A percentile compares a stretch with the other conserved stretches of the same genome.
Conservation (phyloP, 1,284 basidiomycete genomes). For the Trichosporon sp. region DNA sequence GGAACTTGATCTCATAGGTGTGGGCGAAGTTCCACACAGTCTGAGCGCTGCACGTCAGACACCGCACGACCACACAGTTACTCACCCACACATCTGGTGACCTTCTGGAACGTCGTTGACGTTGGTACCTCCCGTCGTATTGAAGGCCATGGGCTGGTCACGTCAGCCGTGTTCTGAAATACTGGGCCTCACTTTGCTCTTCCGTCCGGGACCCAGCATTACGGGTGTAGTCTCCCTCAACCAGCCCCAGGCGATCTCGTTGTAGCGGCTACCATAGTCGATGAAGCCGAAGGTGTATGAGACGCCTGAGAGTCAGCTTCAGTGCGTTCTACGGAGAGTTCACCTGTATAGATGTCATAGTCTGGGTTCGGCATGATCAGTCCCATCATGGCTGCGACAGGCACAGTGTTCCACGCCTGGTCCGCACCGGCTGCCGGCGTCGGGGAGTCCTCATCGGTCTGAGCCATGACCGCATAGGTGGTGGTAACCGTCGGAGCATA, state of each 20-base stretch:
- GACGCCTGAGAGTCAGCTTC: constrained; percentile 25
- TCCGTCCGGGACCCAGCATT: neutral
- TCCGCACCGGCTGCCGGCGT: neutral
- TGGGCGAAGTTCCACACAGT: constrained; percentile 35
- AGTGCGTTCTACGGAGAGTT: constrained; percentile 14
- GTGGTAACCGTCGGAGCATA: neutral
- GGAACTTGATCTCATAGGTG: constrained; percentile 45
- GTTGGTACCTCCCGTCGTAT: constrained; percentile 37
- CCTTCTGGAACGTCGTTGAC: constrained; percentile 29
- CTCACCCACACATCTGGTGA: constrained; percentile 48
- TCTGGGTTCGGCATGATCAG: constrained; percentile 55
- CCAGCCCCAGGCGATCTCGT: constrained; percentile 47
- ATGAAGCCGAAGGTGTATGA: constrained; percentile 54
- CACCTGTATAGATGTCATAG: constrained; percentile 44
- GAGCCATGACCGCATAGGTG: neutral
- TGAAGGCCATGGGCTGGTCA: constrained; percentile 46
- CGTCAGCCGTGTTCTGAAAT: neutral
- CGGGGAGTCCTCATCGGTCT: neutral
- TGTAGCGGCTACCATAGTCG: constrained; percentile 46
- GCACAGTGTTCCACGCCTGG: constrained; percentile 32
- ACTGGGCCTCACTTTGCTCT: neutral
- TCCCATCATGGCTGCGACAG: constrained; percentile 46
- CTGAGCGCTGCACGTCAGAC: constrained; percentile 7
- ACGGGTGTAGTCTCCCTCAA: constrained; percentile 47
- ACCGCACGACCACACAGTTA: neutral